Base-by-base conservation (phyloP, 2,329 filamentous ascomycete species). In the Colletotrichum nymphaeae region DNA sequence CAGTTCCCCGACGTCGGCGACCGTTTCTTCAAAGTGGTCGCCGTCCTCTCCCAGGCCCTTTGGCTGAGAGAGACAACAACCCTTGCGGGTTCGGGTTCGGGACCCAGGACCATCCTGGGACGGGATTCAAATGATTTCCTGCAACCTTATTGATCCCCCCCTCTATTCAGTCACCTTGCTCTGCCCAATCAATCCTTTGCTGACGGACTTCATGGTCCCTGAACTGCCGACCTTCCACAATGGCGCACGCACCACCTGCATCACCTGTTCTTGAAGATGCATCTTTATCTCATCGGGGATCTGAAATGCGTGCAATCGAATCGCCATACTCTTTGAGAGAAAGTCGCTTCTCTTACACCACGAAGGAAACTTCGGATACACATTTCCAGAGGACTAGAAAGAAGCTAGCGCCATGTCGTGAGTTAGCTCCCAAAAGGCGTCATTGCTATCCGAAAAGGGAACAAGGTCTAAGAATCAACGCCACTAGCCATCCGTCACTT, bases 1-100 rank as follows among this genome's bases (percentile, higher is more conserved):
- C 46, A 59, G 55, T 22, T 53, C 56, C 67, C 67, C 60, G 67
- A 70, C 60, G 46, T 73, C 71, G 67, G 67, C 71, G 71, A 73
- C 60, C 16, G 42, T 66, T 14, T 14, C 19, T 53, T 56, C 24
- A n/a, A 32, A 70, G 66, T 42, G 37, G 67, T 73, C 55, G 60
- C 67, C 67, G 60, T 35, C 46, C n/a, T 26, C 49, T 24, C 14
- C 2, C 26, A 22, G 12, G 22, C n/a, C 26, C 42, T 49, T 49
- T 49, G 42, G 19, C 42, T 19, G 32, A 60, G 67, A 46, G 49
- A 42, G 55, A n/a, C 12, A 22, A 19, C n/a, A 52, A 30, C 16
- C 60, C 59, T 30, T 37, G 14, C 30, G 9, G 35, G 4, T 24
- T 22, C 11, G n/a, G 7, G 16, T 42, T 35, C 11, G 32, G 58